Evolutionary conservation across 2,329 filamentous ascomycete species (phyloP).

Genomic region (Colletotrichum theobromicola): DNA sequence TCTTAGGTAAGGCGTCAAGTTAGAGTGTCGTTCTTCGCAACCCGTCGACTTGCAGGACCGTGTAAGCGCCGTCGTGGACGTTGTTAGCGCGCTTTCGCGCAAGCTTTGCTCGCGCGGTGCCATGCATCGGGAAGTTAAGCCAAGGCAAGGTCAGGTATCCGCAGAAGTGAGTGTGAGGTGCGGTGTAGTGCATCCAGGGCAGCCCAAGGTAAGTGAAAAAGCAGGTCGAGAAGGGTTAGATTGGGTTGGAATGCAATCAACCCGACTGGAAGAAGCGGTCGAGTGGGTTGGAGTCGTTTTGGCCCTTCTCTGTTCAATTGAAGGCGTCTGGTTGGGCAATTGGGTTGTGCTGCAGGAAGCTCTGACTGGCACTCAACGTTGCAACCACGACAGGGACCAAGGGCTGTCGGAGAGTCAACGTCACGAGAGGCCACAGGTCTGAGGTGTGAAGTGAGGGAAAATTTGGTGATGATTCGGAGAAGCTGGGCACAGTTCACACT

Average conservation of each 20-base stretch:
- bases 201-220: neutral
- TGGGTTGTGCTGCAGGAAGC: neutral
- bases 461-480: neutral
- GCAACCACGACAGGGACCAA: neutral
- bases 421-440: neutral
- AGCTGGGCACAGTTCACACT: neutral
- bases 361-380: constrained; percentile 1
- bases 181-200: neutral
- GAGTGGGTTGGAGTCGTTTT: neutral
- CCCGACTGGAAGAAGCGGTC: constrained; percentile 10
- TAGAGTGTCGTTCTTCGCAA: neutral
- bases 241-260: constrained; percentile 11
- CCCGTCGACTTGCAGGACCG: neutral
- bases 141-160: neutral
- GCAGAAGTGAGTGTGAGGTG: neutral
- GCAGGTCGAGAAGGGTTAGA: neutral
- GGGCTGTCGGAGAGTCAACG: neutral
- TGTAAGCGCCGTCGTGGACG: neutral
- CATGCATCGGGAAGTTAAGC: neutral
- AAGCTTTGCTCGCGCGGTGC: neutral
- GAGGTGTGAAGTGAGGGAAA: neutral
- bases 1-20: neutral
- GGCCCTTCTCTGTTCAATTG: neutral
- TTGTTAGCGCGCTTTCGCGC: constrained; percentile 2
- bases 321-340: constrained; percentile 13